Evolutionary conservation across 139 green algal genomes (phyloP), one percentile per base, ranked within the genome.

Genomic region (Chlorella ohadii): DNA sequence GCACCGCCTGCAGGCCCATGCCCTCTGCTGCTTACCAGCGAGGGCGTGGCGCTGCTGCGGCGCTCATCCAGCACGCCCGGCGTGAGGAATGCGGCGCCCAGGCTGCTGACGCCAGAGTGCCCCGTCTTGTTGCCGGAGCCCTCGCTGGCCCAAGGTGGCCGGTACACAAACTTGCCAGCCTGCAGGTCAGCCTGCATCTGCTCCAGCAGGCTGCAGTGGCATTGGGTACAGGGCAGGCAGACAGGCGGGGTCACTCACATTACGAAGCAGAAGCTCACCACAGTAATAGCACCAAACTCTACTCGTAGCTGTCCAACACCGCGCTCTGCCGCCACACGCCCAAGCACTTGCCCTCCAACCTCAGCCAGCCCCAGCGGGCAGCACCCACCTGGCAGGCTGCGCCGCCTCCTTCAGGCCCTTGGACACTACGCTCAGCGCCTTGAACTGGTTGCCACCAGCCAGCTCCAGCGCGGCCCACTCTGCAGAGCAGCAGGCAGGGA

Each of bases 381-480:
- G n/a, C 36, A 44, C 41, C n/a, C 82, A 31, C 72, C 73, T 84
- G 44, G 25, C 78, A 16, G 93, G 93, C 85, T 93, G 82, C 0
- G 91, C 93, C 0, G 83, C 68, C 67, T 90, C 91, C 44, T 85
- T 89, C 7, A 93, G 31, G 9, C 89, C 93, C 81, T 96, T 96
- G 5, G 86, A 25, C 66, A 96, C 41, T 25, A 96, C 85, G 56
- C 70, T 82, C 0, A 93, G 4, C 2, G 93, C 93, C 81, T 93
- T 92, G 79, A 51, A 79, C 23, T 64, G 28, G 79, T 95, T 92
- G 66, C 93, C 94, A 44, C 89, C 84, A 27, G 59, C 27, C 22
- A 82, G 22, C 87, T 98, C 96, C 72, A 98, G 90, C 3, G 55
- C 33, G 4, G 94, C 95, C 95, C 96, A 98, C 75, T 94, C 88